These are phyloP conservation scores for Verticillium tricorpus DNA, from an alignment of 2,329 filamentous ascomycete genomes.

Conservation along the genomic window DNA sequence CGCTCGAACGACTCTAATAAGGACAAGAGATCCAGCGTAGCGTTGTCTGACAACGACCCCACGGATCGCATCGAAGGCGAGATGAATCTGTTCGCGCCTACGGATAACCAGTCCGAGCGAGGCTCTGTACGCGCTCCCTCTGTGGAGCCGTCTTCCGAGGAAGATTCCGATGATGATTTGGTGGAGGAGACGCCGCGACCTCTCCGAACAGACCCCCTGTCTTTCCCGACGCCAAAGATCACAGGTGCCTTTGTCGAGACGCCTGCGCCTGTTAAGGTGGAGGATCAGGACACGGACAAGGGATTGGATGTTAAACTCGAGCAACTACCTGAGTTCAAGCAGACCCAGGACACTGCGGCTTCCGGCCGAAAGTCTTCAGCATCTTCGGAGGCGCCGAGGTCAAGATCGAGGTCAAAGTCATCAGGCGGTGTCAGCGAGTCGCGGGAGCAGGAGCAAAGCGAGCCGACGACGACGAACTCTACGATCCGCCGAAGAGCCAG, in stretches of 20 bases:
- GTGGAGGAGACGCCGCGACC: constrained; percentile 45
- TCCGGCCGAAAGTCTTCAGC: neutral
- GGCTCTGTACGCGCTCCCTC: constrained; percentile 50
- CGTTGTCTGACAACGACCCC: constrained; percentile 48
- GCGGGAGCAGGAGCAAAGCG: constrained; percentile 17
- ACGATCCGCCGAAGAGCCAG: constrained; percentile 21
- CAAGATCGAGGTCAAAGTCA: neutral
- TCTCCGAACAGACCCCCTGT: constrained; percentile 36
- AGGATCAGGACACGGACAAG: constrained; percentile 15
- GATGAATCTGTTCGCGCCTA: constrained; percentile 50
- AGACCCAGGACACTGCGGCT: constrained; percentile 13
- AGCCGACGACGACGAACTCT: constrained; percentile 11
- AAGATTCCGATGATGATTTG: constrained; percentile 18
- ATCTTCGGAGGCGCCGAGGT: neutral
- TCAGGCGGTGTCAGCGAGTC: constrained; percentile 6
- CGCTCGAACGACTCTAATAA: constrained; percentile 41
- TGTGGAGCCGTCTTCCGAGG: constrained; percentile 29
- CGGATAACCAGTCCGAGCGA: constrained; percentile 51
- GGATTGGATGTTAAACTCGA: neutral
- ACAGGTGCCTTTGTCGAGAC: constrained; percentile 55
- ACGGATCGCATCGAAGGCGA: constrained; percentile 53
- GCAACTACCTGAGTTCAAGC: neutral
- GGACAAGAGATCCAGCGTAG: constrained; percentile 43
- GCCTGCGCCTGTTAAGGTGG: constrained; percentile 40
- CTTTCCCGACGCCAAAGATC: constrained; percentile 49